Conservation (phyloP, 345 rosid species). For the Ricinus communis region DNA sequence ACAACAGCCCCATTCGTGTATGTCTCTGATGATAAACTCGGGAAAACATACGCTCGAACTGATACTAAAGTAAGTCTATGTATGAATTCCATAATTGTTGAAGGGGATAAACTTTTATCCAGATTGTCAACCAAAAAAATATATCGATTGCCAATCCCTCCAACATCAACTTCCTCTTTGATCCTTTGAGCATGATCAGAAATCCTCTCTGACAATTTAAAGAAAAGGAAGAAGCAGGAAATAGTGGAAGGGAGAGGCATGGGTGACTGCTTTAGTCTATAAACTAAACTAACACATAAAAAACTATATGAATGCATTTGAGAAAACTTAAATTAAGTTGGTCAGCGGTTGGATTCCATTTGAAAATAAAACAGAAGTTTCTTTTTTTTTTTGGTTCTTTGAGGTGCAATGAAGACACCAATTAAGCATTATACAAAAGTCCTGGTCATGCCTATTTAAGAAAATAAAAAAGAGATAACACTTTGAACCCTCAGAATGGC, state of each 20-base stretch:
- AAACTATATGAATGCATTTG: background rate
- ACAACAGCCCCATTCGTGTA: constrained; percentile 31
- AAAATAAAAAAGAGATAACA: no score
- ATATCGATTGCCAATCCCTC: constrained; percentile 22
- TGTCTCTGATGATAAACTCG: constrained; percentile 36
- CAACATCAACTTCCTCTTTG: constrained; percentile 37
- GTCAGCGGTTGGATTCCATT: background rate
- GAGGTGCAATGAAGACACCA: constrained; percentile 4
- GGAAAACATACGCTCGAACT: constrained; percentile 29
- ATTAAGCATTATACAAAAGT: background rate
- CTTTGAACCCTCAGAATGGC: background rate
- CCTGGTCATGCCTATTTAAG: background rate
- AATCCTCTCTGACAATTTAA: constrained; percentile 7
- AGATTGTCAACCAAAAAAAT: constrained; percentile 38
- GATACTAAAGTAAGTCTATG: constrained; percentile 30
- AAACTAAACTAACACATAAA: background rate
- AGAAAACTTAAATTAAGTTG: background rate
- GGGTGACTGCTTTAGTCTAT: background rate
- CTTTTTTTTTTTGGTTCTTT: no score
- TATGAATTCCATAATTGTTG: constrained; percentile 36
- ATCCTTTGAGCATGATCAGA: background rate
- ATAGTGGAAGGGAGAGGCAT: background rate
- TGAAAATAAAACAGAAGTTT: background rate
- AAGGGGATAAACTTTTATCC: constrained; percentile 42
- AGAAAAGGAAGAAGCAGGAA: background rate